These are phyloP conservation scores for Geopyxis carbonaria DNA, from an alignment of 495 filamentous ascomycete genomes.

Conservation along the genomic window DNA sequence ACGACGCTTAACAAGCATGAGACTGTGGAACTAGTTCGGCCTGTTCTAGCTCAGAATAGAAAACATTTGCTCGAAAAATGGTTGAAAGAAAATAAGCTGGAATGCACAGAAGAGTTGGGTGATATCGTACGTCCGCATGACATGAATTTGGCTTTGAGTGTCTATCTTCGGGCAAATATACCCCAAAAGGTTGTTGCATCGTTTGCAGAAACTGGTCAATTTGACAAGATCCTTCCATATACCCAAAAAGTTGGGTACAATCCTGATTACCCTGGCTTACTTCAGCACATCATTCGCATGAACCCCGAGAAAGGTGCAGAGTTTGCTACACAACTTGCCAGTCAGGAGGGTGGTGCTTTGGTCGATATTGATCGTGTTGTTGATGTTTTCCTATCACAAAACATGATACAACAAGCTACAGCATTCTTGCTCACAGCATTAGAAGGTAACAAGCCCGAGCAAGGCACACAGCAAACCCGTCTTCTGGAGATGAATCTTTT, in stretches of 20 bases:
- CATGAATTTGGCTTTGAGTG: slow-evolving; percentile 59
- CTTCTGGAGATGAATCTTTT: slow-evolving; percentile 95
- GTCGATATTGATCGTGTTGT: slow-evolving; percentile 90
- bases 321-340: slow-evolving; percentile 76
- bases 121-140: slow-evolving; percentile 87
- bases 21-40: slow-evolving; percentile 80
- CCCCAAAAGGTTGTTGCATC: slow-evolving; percentile 86
- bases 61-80: slow-evolving; percentile 97
- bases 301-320: slow-evolving; percentile 91
- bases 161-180: slow-evolving; percentile 76
- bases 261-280: slow-evolving; percentile 76
- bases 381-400: slow-evolving; percentile 92
- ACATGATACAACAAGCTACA: slow-evolving; percentile 93
- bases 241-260: slow-evolving; percentile 64
- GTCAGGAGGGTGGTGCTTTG: slow-evolving; percentile 63
- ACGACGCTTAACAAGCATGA: slow-evolving; percentile 81
- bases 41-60: slow-evolving; percentile 78
- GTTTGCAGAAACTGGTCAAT: slow-evolving; percentile 87
- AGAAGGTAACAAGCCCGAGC: slow-evolving; percentile 84
- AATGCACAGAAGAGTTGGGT: slow-evolving; percentile 87
- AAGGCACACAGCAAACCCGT: slow-evolving; percentile 81
- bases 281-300: slow-evolving; percentile 80
- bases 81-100: slow-evolving; percentile 86
- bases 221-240: slow-evolving; percentile 88
- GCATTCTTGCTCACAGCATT: slow-evolving; percentile 91